Percentiles rank a stretch among this genome's conserved stretches.
These are phyloP conservation scores for Colletotrichum sp. DNA, from an alignment of 2,329 filamentous ascomycete species.

Conservation along the genomic window DNA sequence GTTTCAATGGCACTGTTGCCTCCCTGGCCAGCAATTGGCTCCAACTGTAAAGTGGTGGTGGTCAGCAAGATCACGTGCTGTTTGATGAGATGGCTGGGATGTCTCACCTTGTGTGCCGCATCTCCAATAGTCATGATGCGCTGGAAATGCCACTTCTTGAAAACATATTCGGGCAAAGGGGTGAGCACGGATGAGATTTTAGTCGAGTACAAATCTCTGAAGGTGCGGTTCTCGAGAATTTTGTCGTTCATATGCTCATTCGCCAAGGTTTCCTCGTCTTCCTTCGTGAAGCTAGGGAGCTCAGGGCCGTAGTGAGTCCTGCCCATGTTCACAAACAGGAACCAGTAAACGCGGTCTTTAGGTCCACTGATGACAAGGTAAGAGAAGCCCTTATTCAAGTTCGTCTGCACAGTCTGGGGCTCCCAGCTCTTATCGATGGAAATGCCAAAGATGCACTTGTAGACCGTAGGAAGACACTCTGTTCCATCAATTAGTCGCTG, in stretches of 20 bases:
- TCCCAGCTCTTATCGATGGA: conserved; percentile 27
- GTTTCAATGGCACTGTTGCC: conserved; percentile 31
- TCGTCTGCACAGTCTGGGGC: conserved; percentile 23
- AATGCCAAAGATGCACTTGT: conserved; percentile 42
- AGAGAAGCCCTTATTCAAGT: conserved; percentile 25
- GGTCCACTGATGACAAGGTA: conserved; percentile 33
- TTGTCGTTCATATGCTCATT: conserved; percentile 24
- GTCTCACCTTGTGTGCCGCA: conserved; percentile 33
- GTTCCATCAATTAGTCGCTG: neutral
- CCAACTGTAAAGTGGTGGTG: conserved; percentile 15
- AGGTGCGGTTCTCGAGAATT: conserved; percentile 27
- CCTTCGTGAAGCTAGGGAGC: conserved; percentile 32
- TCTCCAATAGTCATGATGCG: conserved; percentile 35
- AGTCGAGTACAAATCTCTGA: conserved; percentile 33
- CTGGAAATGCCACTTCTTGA: conserved; percentile 34
- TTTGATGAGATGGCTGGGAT: neutral
- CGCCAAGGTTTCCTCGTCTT: conserved; percentile 32
- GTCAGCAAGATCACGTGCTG: neutral
- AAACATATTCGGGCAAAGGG: conserved; percentile 35
- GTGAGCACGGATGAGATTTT: conserved; percentile 31
- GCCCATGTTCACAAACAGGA: conserved; percentile 29
- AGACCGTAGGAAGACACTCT: conserved; percentile 22
- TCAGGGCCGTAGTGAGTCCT: neutral
- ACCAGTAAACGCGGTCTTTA: conserved; percentile 36
- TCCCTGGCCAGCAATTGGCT: conserved; percentile 29